Percentiles rank a stretch among this genome's conserved stretches.
Evolutionary conservation across 2,329 filamentous ascomycete genomes (phyloP).

Genomic region (Arthrobotrys musiformis): DNA sequence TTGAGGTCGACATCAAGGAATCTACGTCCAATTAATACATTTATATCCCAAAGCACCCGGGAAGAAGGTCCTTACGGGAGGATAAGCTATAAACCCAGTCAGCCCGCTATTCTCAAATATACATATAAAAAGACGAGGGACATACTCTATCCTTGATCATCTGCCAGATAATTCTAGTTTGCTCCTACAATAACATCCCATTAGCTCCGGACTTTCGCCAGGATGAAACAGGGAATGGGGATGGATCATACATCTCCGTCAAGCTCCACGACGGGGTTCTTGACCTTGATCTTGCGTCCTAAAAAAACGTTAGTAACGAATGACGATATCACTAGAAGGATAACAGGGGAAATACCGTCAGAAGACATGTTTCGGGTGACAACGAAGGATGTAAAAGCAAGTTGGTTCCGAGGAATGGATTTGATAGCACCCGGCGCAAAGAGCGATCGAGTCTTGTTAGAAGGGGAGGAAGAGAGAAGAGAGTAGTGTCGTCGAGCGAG

Average conservation of each 20-base stretch:
- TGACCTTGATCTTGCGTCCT: slow-evolving; percentile 89
- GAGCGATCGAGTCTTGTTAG: slow-evolving; percentile 21
- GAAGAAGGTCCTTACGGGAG: slow-evolving; percentile 71
- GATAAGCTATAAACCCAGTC: slow-evolving; percentile 74
- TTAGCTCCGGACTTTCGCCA: slow-evolving; percentile 1
- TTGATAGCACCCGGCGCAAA: slow-evolving; percentile 12
- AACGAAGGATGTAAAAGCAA: slow-evolving; percentile 34
- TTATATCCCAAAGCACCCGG: not conserved
- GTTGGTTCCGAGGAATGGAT: slow-evolving; percentile 22
- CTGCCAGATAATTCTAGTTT: slow-evolving; percentile 99
- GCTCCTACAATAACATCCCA: slow-evolving; percentile 68
- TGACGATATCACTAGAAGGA: not conserved
- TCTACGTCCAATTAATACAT: slow-evolving; percentile 59
- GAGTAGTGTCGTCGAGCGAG: slow-evolving; percentile 4
- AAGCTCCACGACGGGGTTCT: slow-evolving; percentile 97
- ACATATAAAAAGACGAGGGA: slow-evolving; percentile 56
- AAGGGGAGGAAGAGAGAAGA: not conserved
- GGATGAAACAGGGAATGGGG: slow-evolving; percentile 24
- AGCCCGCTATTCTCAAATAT: slow-evolving; percentile 10
- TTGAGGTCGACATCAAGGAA: slow-evolving; percentile 98
- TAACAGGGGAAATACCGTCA: slow-evolving; percentile 5
- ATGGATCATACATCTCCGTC: slow-evolving; percentile 74
- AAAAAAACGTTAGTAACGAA: not conserved
- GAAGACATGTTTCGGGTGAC: slow-evolving; percentile 43
- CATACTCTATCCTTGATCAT: slow-evolving; percentile 91